A percentile compares a stretch with the other conserved stretches of the same genome.
Conservation (phyloP, 1,284 basidiomycete genomes). For the Trichosporon sp. region DNA sequence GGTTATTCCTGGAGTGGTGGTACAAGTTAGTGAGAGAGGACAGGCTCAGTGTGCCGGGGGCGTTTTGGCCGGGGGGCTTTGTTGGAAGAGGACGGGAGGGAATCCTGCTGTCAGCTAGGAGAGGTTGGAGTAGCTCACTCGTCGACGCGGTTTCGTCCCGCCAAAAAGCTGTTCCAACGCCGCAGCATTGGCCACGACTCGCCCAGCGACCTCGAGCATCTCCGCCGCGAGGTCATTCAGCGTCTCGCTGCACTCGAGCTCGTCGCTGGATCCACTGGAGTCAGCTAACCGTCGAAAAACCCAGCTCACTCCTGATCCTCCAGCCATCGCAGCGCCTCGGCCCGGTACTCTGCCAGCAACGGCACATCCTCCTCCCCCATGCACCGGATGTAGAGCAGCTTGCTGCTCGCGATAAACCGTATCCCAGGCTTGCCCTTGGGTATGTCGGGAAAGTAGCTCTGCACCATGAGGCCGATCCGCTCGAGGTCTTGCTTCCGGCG, state of each 20-base stretch:
- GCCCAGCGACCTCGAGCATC: background rate
- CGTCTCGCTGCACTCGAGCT: background rate
- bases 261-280: background rate
- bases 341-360: conserved; percentile 7
- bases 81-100: background rate
- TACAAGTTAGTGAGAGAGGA: background rate
- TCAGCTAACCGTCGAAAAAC: too few relatives aligned
- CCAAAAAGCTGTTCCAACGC: background rate
- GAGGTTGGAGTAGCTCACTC: background rate
- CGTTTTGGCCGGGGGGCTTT: background rate
- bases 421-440: background rate
- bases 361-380: conserved; percentile 10
- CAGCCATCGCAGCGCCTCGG: conserved; percentile 14
- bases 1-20: background rate
- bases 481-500: background rate
- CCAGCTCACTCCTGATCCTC: background rate
- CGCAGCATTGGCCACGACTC: background rate
- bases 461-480: conserved; percentile 12
- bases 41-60: background rate
- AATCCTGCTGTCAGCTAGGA: background rate
- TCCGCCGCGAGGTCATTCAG: background rate
- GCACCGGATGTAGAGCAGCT: conserved; percentile 20
- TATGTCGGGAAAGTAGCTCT: conserved; percentile 25
- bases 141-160: background rate
- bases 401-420: background rate